These are phyloP conservation scores for Boletus eberwhitei DNA, from an alignment of 768 basidiomycete genomes.

Conservation along the genomic window DNA sequence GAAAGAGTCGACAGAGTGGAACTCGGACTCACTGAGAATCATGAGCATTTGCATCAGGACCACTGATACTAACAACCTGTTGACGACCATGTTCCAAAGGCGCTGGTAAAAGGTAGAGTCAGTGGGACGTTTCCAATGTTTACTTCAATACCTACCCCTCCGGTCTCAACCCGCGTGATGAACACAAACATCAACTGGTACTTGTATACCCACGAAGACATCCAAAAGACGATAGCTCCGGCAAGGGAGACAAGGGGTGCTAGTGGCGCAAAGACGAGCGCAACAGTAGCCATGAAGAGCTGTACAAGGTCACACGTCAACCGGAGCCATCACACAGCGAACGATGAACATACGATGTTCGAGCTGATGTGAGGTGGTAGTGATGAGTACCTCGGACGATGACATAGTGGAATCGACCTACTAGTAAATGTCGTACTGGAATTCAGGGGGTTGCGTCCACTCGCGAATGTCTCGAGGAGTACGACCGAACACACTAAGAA, in stretches of 20 bases:
- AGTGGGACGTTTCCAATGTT: not conserved
- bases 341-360: slow-evolving; percentile 46
- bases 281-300: slow-evolving; percentile 93
- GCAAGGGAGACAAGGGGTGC: slow-evolving; percentile 87
- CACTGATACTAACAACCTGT: slow-evolving; percentile 75
- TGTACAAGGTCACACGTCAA: slow-evolving; percentile 25
- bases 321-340: not conserved
- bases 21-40: slow-evolving; percentile 68
- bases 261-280: slow-evolving; percentile 88
- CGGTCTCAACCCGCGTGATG: slow-evolving; percentile 85
- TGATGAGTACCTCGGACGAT: not conserved
- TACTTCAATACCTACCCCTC: slow-evolving; percentile 61
- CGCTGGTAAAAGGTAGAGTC: slow-evolving; percentile 45
- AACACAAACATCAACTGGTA: slow-evolving; percentile 97
- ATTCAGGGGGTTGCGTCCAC: slow-evolving; percentile 88
- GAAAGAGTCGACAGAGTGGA: not conserved
- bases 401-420: slow-evolving; percentile 36
- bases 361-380: slow-evolving; percentile 35
- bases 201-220: slow-evolving; percentile 86
- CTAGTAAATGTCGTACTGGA: slow-evolving; percentile 85
- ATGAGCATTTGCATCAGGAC: slow-evolving; percentile 86
- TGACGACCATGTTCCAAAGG: slow-evolving; percentile 91
- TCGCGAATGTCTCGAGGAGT: slow-evolving; percentile 89
- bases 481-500: slow-evolving; percentile 68
- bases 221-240: slow-evolving; percentile 84